These are phyloP conservation scores for Paramyrothecium sp. DNA, from an alignment of 2,329 filamentous ascomycete species.

Conservation along the genomic window DNA sequence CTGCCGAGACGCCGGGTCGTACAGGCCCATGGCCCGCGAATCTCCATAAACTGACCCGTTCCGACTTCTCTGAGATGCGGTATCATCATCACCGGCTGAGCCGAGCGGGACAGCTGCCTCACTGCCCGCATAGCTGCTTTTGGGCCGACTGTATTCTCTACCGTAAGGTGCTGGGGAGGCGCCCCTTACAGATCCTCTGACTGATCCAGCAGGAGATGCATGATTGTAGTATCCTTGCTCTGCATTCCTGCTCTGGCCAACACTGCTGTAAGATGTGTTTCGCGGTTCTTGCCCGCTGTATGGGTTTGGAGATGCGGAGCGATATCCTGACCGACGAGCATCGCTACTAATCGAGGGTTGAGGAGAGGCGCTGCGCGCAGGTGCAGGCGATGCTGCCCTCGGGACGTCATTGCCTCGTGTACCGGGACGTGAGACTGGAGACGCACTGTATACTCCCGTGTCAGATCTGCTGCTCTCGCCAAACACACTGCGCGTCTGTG, in stretches of 20 bases:
- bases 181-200: slow-evolving; percentile 44
- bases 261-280: slow-evolving; percentile 35
- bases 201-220: slow-evolving; percentile 47
- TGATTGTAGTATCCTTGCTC: slow-evolving; percentile 52
- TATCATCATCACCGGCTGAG: slow-evolving; percentile 52
- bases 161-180: slow-evolving; percentile 47
- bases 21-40: slow-evolving; percentile 53
- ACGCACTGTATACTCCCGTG: slow-evolving; percentile 19
- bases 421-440: slow-evolving; percentile 18
- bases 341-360: slow-evolving; percentile 54
- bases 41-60: slow-evolving; percentile 16
- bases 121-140: slow-evolving; percentile 47
- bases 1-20: slow-evolving; percentile 47
- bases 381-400: slow-evolving; percentile 65
- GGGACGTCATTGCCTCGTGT: slow-evolving; percentile 47
- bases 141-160: slow-evolving; percentile 46
- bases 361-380: slow-evolving; percentile 63
- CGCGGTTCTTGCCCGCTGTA: slow-evolving; percentile 44
- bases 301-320: slow-evolving; percentile 63
- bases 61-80: slow-evolving; percentile 54
- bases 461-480: slow-evolving; percentile 36
- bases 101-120: slow-evolving; percentile 71
- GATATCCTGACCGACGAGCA: slow-evolving; percentile 29
- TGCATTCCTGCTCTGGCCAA: slow-evolving; percentile 43
- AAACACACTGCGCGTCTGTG: slow-evolving; percentile 81